Evolutionary conservation across 108 stramenopile genomes (phyloP), one percentile per base, ranked within the genome.

Genomic region (Cyclotella choctawhatcheeana): DNA sequence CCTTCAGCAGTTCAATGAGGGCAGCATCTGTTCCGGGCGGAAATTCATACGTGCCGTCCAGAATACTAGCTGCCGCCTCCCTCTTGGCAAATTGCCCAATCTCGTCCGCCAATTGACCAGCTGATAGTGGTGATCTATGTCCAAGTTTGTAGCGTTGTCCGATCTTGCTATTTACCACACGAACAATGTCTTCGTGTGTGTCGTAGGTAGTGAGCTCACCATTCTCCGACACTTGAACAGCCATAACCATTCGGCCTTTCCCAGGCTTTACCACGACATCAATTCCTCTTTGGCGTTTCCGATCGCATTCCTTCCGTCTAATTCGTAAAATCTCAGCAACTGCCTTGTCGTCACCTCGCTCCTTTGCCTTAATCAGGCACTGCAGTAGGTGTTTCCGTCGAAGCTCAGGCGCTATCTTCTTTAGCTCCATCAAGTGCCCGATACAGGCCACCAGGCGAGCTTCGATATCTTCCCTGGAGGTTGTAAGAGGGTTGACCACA

Each of bases 11-110:
- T 5, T 53, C 20, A 4, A 37, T n/a, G 0, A 53, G 44, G 0
- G n/a, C 45, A 5, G 44, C 63, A 29, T 58, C 54, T 12, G 47
- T 58, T 29, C 45, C 56, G 0, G 27, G 63, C n/a, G 76, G 76
- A 51, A 54, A 77, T 0, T 20, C 44, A 35, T 77, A 70, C 0
- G 68, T 70, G 1, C 63, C 69, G 24, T 69, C 54, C 0, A 77
- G 63, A 35, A 77, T 64, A 6, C 29, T 29, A 20, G 27, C 14
- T 6, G 59, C 51, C 0, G 44, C 53, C 0, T 24, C 30, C 0
- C 30, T 45, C 0, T 77, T 69, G 0, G 32, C 69, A 1, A 70
- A 34, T 0, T 30, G 31, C 0, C 76, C 76, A 0, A 69, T 5
- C n/a, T 77, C 68, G 1, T 22, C 32, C 10, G 53, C 34, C 0